Evolutionary conservation across 148 eudicot genomes (phyloP).

Genomic region (Chenopodium suecicum): DNA sequence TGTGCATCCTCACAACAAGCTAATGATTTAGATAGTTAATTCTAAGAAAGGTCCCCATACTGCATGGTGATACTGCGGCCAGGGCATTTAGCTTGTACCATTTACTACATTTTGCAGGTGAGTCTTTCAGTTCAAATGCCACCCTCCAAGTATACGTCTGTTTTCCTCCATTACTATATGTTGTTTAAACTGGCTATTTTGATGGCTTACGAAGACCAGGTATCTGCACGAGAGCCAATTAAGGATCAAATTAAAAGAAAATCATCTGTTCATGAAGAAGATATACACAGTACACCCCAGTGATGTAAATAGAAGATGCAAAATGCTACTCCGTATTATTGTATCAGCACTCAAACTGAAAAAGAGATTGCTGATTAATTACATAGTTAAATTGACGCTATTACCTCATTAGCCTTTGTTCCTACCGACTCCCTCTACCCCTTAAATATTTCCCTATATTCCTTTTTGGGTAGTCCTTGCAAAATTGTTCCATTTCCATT

Average conservation of each 20-base stretch:
- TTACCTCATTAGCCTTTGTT: too few species aligned
- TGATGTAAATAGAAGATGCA: neutral
- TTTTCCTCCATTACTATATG: neutral
- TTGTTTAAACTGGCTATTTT: slow-evolving; percentile 24
- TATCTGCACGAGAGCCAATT: slow-evolving; percentile 37
- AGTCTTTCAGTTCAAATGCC: neutral
- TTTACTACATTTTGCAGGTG: neutral
- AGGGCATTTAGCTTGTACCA: neutral
- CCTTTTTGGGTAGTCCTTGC: too few species aligned
- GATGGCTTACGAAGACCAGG: slow-evolving; percentile 45
- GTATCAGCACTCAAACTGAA: neutral
- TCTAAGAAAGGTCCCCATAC: neutral
- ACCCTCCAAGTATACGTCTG: neutral
- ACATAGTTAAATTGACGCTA: too few species aligned
- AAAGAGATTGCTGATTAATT: neutral
- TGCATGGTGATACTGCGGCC: neutral
- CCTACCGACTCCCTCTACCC: too few species aligned
- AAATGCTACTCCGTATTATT: neutral
- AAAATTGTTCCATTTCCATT: too few species aligned
- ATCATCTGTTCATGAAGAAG: neutral
- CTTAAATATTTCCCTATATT: too few species aligned
- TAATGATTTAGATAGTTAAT: neutral
- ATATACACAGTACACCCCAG: too few species aligned
- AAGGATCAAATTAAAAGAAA: slow-evolving; percentile 24
- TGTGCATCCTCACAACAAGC: neutral